Base-by-base conservation (phyloP, 257 asterid species). In the Paulownia fortunei region DNA sequence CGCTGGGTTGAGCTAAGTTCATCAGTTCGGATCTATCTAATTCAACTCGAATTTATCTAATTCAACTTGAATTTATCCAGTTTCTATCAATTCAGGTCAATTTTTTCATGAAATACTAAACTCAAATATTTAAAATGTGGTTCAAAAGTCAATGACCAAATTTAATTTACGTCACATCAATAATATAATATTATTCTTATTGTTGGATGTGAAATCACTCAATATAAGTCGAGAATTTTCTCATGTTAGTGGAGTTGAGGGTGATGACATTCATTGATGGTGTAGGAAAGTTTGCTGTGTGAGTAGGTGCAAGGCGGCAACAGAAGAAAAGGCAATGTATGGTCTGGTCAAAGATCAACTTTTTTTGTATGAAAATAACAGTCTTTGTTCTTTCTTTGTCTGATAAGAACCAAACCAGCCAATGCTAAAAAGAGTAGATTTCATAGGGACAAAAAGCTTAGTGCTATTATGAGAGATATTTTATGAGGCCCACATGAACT, bases 221-320 rank as follows among this genome's bases (percentile, higher is more conserved):
- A 44, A 44, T 46, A 11, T 46, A 11, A 46, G 8, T 2, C 1
- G 4, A 54, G 3, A 18, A n/a, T 54, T n/a, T 49, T 27, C 18
- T 49, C 47, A 27, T 13, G 49, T 23, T 24, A 4, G 51, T 24
- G 32, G 68, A 72, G 62, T 23, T 37, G 60, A 6, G 21, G 30
- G n/a, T 15, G 34, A 24, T 26, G 69, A 67, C 69, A 0, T 8
- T 5, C 65, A 59, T 59, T 24, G 65, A 23, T 24, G 2, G 77
- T 47, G 32, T 16, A 8, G 26, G 58, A 26, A 69, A 15, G 12
- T 51, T 77, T 34, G 86, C 76, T 81, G 82, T 70, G 60, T 16
- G 51, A 84, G 80, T 79, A 81, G 86, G 77, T 79, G 81, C 78
- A 67, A 71, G 87, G 79, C 82, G 86, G 84, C 85, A 83, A 81